These are phyloP conservation scores for Torulaspora quercuum DNA, from an alignment of 805 yeast species.

Conservation along the genomic window DNA sequence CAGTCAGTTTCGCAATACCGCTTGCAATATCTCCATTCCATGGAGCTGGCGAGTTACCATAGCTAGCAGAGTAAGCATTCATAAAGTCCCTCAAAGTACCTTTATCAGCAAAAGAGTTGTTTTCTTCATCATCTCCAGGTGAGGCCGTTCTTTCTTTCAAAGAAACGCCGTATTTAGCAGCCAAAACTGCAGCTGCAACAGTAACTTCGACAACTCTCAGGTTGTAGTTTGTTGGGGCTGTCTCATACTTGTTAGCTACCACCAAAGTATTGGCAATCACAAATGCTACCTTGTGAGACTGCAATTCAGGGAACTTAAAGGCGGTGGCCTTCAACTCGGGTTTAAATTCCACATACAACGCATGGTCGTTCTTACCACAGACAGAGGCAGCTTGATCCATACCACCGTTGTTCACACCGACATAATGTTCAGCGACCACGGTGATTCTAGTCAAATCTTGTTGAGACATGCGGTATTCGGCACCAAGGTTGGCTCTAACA, in stretches of 20 bases:
- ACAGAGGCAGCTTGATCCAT: slow-evolving; percentile 75
- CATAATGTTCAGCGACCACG: slow-evolving; percentile 62
- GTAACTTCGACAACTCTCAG: slow-evolving; percentile 70
- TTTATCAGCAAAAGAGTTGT: slow-evolving; percentile 35
- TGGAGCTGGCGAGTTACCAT: slow-evolving; percentile 26
- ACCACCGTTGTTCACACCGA: slow-evolving; percentile 77
- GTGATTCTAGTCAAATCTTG: slow-evolving; percentile 56
- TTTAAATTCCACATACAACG: slow-evolving; percentile 56
- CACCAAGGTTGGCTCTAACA: slow-evolving; percentile 49
- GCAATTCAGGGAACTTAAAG: slow-evolving; percentile 48
- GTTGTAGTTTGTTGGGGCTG: slow-evolving; percentile 67
- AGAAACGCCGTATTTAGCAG: slow-evolving; percentile 43
- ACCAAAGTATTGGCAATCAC: slow-evolving; percentile 62
- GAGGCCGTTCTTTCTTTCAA: slow-evolving; percentile 31
- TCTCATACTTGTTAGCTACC: slow-evolving; percentile 61
- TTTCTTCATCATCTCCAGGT: slow-evolving; percentile 46
- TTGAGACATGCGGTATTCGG: slow-evolving; percentile 40
- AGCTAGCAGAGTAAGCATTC: slow-evolving; percentile 44
- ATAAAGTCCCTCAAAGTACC: slow-evolving; percentile 66
- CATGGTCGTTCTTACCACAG: slow-evolving; percentile 57
- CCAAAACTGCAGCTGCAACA: slow-evolving; percentile 60
- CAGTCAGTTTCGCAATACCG: slow-evolving; percentile 41
- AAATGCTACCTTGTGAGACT: slow-evolving; percentile 46
- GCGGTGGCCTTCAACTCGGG: slow-evolving; percentile 57
- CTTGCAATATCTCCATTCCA: slow-evolving; percentile 49